Evolutionary conservation across 495 filamentous ascomycete genomes (phyloP).

Genomic region (Parachaetomium inaequale): DNA sequence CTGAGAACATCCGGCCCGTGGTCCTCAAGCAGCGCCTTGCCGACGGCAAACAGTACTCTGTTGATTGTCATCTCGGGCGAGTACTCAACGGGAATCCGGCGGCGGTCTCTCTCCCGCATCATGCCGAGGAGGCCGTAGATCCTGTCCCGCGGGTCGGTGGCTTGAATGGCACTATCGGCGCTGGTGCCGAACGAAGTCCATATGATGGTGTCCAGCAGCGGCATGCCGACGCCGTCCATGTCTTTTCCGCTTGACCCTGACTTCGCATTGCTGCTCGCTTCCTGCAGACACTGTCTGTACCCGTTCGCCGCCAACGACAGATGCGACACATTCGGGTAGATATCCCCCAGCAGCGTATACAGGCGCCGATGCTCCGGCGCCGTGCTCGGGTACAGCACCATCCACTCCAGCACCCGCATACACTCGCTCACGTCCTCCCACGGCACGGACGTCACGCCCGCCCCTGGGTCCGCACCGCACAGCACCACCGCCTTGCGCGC

Average conservation of each 20-base stretch:
- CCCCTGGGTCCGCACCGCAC: not conserved
- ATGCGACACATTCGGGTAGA: slow-evolving; percentile 6
- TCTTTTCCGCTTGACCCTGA: not conserved
- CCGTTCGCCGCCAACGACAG: slow-evolving; percentile 5
- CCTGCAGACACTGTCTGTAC: not conserved
- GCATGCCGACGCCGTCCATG: not conserved
- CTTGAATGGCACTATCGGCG: slow-evolving; percentile 10
- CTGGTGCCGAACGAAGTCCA: not conserved
- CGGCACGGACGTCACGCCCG: not conserved
- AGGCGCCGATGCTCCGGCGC: not conserved
- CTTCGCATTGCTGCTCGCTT: not conserved
- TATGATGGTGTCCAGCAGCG: slow-evolving; percentile 12
- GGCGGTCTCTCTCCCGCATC: slow-evolving; percentile 10
- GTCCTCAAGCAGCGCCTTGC: slow-evolving; percentile 40
- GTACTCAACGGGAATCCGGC: slow-evolving; percentile 22
- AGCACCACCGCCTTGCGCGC: slow-evolving; percentile 12
- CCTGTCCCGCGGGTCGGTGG: slow-evolving; percentile 21
- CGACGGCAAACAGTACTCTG: slow-evolving; percentile 57
- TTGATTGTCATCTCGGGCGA: slow-evolving; percentile 17
- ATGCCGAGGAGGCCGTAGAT: slow-evolving; percentile 27
- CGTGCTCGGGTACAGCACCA: slow-evolving; percentile 9
- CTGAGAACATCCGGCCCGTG: slow-evolving; percentile 13
- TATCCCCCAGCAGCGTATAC: slow-evolving; percentile 12
- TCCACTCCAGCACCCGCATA: slow-evolving; percentile 14
- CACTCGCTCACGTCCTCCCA: slow-evolving; percentile 17